Conservation (phyloP, 495 filamentous ascomycete species). For the Penicillium silybi region DNA sequence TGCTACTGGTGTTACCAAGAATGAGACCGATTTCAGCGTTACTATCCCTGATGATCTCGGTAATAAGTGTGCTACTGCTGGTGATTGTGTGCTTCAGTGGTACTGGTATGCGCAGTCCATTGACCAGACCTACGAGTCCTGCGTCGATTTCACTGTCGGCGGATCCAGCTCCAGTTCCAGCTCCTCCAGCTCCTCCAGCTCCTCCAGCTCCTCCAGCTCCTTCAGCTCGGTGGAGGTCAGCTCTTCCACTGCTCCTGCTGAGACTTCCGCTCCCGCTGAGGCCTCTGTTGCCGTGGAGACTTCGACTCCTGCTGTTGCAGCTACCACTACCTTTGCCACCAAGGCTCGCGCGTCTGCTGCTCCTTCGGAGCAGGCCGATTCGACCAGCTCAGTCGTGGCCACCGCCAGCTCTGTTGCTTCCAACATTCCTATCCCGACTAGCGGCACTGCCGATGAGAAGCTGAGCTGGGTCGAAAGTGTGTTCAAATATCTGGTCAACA, state of each 20-base stretch:
- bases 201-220: no score
- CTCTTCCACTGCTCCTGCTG: neutral
- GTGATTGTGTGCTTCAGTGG: slow-evolving; percentile 66
- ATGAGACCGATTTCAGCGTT: slow-evolving; percentile 62
- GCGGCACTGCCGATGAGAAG: slow-evolving; percentile 26
- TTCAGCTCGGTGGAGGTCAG: neutral
- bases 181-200: no score
- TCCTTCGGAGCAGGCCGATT: neutral
- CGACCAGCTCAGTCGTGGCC: slow-evolving; percentile 2
- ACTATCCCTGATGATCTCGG: slow-evolving; percentile 59
- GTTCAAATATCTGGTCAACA: slow-evolving; percentile 18
- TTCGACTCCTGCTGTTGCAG: slow-evolving; percentile 1
- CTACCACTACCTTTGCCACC: slow-evolving; percentile 11
- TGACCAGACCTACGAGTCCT: slow-evolving; percentile 71
- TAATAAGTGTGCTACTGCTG: slow-evolving; percentile 52
- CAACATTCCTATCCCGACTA: slow-evolving; percentile 17
- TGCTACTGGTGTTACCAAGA: slow-evolving; percentile 42
- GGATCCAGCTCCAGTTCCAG: slow-evolving; percentile 25
- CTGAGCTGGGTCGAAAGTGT: slow-evolving; percentile 23
- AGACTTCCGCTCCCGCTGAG: neutral
- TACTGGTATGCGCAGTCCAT: slow-evolving; percentile 64
- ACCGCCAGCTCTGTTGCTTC: slow-evolving; percentile 8
- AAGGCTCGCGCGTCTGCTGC: slow-evolving; percentile 6
- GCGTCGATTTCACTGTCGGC: slow-evolving; percentile 62
- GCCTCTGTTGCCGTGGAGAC: slow-evolving; percentile 2